Evolutionary conservation across 2,329 filamentous ascomycete species (phyloP), one percentile per base, ranked within the genome.

Genomic region (Didymella arachidicola): DNA sequence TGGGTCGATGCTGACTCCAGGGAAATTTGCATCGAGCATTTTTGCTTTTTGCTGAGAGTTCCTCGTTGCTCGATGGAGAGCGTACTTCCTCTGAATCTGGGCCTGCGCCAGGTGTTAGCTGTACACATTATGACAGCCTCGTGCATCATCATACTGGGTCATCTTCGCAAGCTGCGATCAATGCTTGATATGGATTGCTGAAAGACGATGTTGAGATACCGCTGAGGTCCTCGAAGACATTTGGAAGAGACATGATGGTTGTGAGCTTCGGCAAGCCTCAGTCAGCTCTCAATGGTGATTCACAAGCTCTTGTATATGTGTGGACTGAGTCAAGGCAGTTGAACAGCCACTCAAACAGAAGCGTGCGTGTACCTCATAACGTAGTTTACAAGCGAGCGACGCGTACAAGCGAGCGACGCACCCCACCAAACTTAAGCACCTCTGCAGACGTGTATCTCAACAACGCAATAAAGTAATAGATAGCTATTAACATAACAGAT

Each of bases 1-100:
- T 2, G 88, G 86, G 71, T 98, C 94, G 50, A 94, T 83, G 47
- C 86, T 86, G 68, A 96, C 85, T 57, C 89, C 89, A 1, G 81
- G 72, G 66, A 94, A 96, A 30, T 86, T 83, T 0, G 82, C 62
- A 1, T 87, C 83, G 4, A 96, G 83, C 59, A 97, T 88, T 68
- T 89, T 92, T 11, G 83, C 83, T 64, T 84, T 88, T 74, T 96
- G 93, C 68, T 93, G 88, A 3, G 79, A 81, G 72, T 96, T 96
- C 56, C 94, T 87, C 44, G 85, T 88, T 6, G 80, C 84, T 49
- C 94, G 88, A 72, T 98, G 94, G 1, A 81, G 83, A 11, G 84
- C 81, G 75, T 97, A 98, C 41, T 87, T 83, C 7, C 80, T 76
- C 78, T 93, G 91, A 11, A 96, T 88, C 69, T 88, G 79, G 22